A percentile compares a stretch with the other conserved stretches of the same genome.
phyloP scores from a whole-genome alignment of 140 eudicot species.

The Bidens hawaiensis region DNA sequence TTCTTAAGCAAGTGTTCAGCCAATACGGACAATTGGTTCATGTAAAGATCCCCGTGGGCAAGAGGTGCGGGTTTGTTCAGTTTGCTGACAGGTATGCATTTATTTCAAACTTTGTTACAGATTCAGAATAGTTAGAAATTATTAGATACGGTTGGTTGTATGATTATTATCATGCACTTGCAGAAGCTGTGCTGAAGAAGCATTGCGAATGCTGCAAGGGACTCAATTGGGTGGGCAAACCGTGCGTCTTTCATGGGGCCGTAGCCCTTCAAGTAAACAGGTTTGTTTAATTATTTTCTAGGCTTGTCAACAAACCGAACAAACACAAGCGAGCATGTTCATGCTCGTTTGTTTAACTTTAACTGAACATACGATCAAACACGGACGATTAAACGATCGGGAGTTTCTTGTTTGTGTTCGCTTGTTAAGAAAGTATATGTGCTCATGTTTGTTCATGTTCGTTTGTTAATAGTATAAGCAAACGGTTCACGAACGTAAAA shows the following conservation, averaged over 20 bases:
- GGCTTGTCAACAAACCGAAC: too few species aligned
- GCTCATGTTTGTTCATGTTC: too few species aligned
- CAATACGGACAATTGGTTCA: conserved; percentile 78
- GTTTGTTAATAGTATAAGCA: too few species aligned
- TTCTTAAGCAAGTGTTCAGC: conserved; percentile 73
- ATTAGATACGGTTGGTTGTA: neutral
- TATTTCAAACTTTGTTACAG: neutral
- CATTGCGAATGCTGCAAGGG: conserved; percentile 70
- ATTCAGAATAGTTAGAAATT: neutral
- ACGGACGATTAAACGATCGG: too few species aligned
- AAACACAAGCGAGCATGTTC: too few species aligned
- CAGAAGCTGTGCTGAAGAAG: conserved; percentile 93
- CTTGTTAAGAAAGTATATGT: too few species aligned
- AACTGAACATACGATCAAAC: too few species aligned
- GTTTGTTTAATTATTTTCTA: conserved; percentile 19
- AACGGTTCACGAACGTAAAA: too few species aligned
- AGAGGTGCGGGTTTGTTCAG: conserved; percentile 96
- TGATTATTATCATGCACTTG: neutral
- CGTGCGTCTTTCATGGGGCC: conserved; percentile 95
- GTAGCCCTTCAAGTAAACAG: conserved; percentile 85
- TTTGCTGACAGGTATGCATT: conserved; percentile 71
- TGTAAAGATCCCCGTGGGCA: conserved; percentile 90
- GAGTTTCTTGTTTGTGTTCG: too few species aligned
- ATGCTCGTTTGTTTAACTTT: too few species aligned
- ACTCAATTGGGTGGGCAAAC: conserved; percentile 74